Percentiles rank a stretch among this genome's conserved stretches.
phyloP scores from a whole-genome alignment of 2,329 filamentous ascomycete species.

The Aspergillus floridensis region DNA sequence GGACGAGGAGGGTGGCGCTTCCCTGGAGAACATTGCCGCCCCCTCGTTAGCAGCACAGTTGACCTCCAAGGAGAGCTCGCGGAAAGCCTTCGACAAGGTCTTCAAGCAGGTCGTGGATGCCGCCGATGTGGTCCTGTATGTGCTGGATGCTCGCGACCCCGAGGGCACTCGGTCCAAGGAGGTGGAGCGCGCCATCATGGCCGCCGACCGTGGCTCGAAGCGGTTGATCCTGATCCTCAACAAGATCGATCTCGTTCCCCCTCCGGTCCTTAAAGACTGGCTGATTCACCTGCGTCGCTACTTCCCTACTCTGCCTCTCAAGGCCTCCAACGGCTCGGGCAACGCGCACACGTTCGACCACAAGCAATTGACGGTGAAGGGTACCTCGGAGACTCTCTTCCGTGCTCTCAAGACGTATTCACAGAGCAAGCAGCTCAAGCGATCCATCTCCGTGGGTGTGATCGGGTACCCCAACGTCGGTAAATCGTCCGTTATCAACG shows the following conservation, averaged over 20 bases:
- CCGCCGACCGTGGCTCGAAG: conserved; percentile 79
- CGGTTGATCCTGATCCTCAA: conserved; percentile 87
- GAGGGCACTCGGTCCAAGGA: conserved; percentile 87
- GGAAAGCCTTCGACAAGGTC: conserved; percentile 89
- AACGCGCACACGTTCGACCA: conserved; percentile 93
- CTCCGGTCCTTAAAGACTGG: conserved; percentile 79
- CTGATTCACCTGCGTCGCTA: conserved; percentile 78
- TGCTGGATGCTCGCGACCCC: conserved; percentile 87
- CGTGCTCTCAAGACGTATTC: conserved; percentile 87
- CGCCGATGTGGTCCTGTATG: conserved; percentile 88
- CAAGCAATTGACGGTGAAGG: conserved; percentile 81
- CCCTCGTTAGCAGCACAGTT: conserved; percentile 44
- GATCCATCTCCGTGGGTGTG: conserved; percentile 84
- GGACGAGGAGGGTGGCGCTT: conserved; percentile 51
- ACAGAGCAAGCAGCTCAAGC: conserved; percentile 77
- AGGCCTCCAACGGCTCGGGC: conserved; percentile 75
- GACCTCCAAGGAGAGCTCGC: conserved; percentile 59
- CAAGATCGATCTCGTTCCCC: conserved; percentile 90
- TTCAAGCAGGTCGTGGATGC: conserved; percentile 91
- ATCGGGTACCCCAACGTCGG: conserved; percentile 96
- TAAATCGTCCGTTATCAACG: conserved; percentile 96
- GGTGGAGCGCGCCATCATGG: conserved; percentile 87
- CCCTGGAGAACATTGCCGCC: conserved; percentile 50
- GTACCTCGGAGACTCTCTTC: conserved; percentile 80
- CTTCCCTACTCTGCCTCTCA: conserved; percentile 87